Base-by-base conservation (phyloP, 2,329 filamentous ascomycete species). In the Colletotrichum siamense region DNA sequence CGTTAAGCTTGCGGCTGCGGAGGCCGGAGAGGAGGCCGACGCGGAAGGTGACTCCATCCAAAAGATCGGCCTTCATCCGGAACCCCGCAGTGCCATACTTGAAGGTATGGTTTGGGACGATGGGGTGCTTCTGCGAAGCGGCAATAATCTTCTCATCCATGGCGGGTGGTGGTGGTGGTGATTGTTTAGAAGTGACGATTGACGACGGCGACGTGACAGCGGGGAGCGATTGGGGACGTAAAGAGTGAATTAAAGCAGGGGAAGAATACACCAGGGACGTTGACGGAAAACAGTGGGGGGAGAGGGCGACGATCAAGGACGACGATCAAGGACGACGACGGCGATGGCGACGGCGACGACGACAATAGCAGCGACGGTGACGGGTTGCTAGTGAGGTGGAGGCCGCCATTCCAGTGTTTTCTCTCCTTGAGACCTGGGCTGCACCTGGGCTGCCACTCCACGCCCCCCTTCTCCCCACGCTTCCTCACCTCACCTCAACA, bases 11-110 rank as follows among this genome's bases (percentile, higher is more conserved):
- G 84, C 95, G 95, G 79, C 96, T 98, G 78, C 97, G 94, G 68
- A 99, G 91, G 73, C 95, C 93, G 36, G 97, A 95, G 74, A 98
- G 92, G 77, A 99, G 91, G 68, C 96, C 97, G 79, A 98, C 96
- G 63, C 96, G 94, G 87, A 96, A 98, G 80, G 98, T 92, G 78
- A 99, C 95, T 44, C 95, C 97, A 83, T 98, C 95, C 81, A 99
- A 94, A 73, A 98, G 91, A 81, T 96, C 94, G 36, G 92, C 91
- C 83, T 90, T 91, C 92, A 94, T 93, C 80, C 92, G 92, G 83
- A 94, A 94, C 77, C 92, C 92, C 61, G 92, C 92, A 34, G 92
- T 94, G 79, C 92, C 92, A 85, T 94, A 94, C 79, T 90, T 91
- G 86, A 92, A 94, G 73, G 85, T 80, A 72, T 88, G 89, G 79